A percentile compares a stretch with the other conserved stretches of the same genome.
phyloP scores from a whole-genome alignment of 805 yeast genomes.

The Zygosaccharomyces gambellarensis region DNA sequence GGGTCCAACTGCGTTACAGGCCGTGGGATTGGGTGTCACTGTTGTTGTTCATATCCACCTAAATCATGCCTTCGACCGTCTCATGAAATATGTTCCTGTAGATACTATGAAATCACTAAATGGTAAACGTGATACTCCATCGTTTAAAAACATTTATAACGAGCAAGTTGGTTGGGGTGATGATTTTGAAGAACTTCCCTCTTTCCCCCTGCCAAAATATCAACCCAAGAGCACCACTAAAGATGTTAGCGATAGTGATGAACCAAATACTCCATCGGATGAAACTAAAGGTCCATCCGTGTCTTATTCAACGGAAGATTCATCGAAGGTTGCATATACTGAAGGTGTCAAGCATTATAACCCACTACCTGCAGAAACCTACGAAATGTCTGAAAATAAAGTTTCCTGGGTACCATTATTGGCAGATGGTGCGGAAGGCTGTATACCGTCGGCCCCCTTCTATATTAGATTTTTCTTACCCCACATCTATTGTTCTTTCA shows the following conservation, averaged over 20 bases:
- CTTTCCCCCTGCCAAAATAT: conserved; percentile 29
- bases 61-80: conserved; percentile 58
- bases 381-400: conserved; percentile 21
- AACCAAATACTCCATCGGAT: neutral
- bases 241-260: neutral
- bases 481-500: conserved; percentile 46
- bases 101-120: conserved; percentile 75
- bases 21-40: conserved; percentile 59
- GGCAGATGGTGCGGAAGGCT: conserved; percentile 52
- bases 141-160: conserved; percentile 38
- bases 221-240: conserved; percentile 8
- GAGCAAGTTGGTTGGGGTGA: conserved; percentile 11
- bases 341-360: conserved; percentile 6
- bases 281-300: conserved; percentile 1
- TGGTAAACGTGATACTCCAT: conserved; percentile 60
- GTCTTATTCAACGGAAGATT: neutral
- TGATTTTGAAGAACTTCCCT: conserved; percentile 30
- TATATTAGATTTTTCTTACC: conserved; percentile 53
- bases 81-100: conserved; percentile 56
- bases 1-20: conserved; percentile 85
- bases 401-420: conserved; percentile 49
- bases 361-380: conserved; percentile 5
- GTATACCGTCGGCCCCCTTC: conserved; percentile 37
- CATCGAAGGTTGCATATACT: neutral
- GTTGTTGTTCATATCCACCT: conserved; percentile 63